Base-by-base conservation (phyloP, 164 flowering plant genomes). In the Chloranthus sessilifolius region DNA sequence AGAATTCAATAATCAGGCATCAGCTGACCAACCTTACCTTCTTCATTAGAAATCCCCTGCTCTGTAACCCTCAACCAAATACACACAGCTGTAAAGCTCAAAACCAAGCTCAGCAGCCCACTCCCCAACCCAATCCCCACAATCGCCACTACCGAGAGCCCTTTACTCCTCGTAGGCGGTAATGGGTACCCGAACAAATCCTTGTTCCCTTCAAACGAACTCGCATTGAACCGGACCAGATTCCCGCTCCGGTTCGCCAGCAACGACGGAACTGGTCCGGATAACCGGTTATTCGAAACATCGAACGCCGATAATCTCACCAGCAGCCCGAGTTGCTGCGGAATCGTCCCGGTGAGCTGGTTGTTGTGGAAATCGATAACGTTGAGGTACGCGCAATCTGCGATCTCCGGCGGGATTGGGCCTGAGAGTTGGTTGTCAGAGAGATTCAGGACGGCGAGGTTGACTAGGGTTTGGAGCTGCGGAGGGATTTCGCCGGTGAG, bases 51-150 rank as follows among this genome's bases (percentile, higher is more conserved):
- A 73, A 76, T 61, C 54, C 78, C 75, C 55, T 70, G 74, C 47
- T 91, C 98, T 2, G 88, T 77, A 23, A 79, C 72, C 67, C 80
- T 83, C 73, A 91, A 68, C 98, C 96, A 91, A 14, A 83, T 56
- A 60, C 98, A 92, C 7, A 88, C 98, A 5, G 77, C 95, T 6
- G 84, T 79, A 34, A 92, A 92, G 49, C 98, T 92, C 10, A 92
- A 54, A 20, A 88, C 69, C 70, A 92, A 63, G 45, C 98, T 92
- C 50, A 86, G 58, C 7, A 85, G 45, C 43, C 98, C 98, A 55
- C 98, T 92, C 7, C 96, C 98, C 26, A 92, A 63, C 17, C 95
- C 98, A 61, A 92, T 92, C 64, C 81, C 87, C 10, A 88, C 98
- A 43, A 92, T 92, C 12, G 89, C 83, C 74, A 80, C 21, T 4